A percentile compares a stretch with the other conserved stretches of the same genome.
Evolutionary conservation across 164 flowering plant genomes (phyloP).

Genomic region (Brasenia schreberi): DNA sequence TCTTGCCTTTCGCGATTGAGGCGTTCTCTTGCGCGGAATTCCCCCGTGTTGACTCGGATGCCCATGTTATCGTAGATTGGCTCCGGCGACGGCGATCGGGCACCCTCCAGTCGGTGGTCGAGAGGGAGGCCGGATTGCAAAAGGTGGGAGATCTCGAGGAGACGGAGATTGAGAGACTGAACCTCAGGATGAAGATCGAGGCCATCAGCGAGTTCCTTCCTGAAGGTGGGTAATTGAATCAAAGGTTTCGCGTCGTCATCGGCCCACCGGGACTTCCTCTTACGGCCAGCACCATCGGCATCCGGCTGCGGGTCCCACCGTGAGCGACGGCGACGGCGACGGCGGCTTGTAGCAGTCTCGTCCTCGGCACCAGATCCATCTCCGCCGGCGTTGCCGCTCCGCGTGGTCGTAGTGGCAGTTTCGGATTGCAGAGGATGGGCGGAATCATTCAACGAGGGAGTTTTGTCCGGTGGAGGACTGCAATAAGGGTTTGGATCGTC

Average conservation of each 20-base stretch:
- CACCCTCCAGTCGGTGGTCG: slow-evolving; percentile 87
- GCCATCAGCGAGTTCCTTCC: slow-evolving; percentile 53
- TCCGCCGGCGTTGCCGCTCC: slow-evolving; percentile 34
- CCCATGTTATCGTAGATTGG: slow-evolving; percentile 92
- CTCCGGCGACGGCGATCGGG: slow-evolving; percentile 88
- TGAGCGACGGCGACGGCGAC: slow-evolving; percentile 55
- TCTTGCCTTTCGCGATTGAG: slow-evolving; percentile 72
- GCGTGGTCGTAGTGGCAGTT: background rate
- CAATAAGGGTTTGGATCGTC: no score
- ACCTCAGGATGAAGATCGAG: slow-evolving; percentile 65
- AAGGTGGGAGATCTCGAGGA: slow-evolving; percentile 67
- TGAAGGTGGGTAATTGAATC: slow-evolving; percentile 78
- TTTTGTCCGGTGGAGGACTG: no score
- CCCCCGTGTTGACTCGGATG: slow-evolving; percentile 84
- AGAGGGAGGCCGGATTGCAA: slow-evolving; percentile 61
- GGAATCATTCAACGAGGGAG: no score
- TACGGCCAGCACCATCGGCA: slow-evolving; percentile 17
- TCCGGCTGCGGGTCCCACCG: slow-evolving; percentile 73
- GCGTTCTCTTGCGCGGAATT: slow-evolving; percentile 77
- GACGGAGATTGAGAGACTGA: slow-evolving; percentile 64
- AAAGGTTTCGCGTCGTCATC: slow-evolving; percentile 73
- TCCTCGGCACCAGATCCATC: slow-evolving; percentile 74
- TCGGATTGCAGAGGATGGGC: no score
- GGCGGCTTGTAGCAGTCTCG: slow-evolving; percentile 31
- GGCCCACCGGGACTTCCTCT: slow-evolving; percentile 77